Evolutionary conservation across 345 rosid species (phyloP), one percentile per base, ranked within the genome.

Genomic region (Erucastrum elatum): DNA sequence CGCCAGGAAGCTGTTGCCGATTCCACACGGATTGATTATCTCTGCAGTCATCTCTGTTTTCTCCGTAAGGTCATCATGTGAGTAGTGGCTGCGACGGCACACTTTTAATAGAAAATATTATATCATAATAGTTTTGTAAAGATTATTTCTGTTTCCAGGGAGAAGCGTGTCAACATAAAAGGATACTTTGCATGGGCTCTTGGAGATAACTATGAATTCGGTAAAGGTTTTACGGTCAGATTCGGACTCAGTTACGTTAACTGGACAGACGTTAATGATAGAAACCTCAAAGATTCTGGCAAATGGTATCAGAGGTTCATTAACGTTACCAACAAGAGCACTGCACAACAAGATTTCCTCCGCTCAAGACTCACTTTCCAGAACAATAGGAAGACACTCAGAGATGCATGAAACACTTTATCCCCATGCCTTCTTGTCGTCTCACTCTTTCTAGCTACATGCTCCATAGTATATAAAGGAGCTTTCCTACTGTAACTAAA

Each of bases 101-200:
- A 21, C 21, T 21, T 21, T 21, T 21, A 21, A 21, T 21, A 21
- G 21, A 21, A 21, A 21, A 21, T 0, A 21, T 21, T 21, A 21
- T 21, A 21, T 21, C 21, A 21, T 21, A 21, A 21, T 21, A 21
- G 21, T 21, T 21, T 21, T 21, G 21, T 21, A 21, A 21, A 21
- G 21, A 53, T n/a, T 55, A 4, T 55, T 55, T 11, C 0, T 55
- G 60, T 55, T 74, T 21, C 15, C 44, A 74, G 77, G 55, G 71
- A 74, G 64, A 34, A 7, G 3, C 0, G 6, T 10, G 29, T 27
- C 46, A 70, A 77, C 10, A 64, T 77, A 29, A 70, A 64, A 70
- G 71, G 71, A 64, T 77, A 77, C 66, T 70, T 77, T 70, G 70
- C 7, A 2, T 77, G 81, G 75, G 5, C 81, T 35, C 75, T 77